Conservation (phyloP, 176 grass and related monocot genomes). For the Neostapfia colusana region DNA sequence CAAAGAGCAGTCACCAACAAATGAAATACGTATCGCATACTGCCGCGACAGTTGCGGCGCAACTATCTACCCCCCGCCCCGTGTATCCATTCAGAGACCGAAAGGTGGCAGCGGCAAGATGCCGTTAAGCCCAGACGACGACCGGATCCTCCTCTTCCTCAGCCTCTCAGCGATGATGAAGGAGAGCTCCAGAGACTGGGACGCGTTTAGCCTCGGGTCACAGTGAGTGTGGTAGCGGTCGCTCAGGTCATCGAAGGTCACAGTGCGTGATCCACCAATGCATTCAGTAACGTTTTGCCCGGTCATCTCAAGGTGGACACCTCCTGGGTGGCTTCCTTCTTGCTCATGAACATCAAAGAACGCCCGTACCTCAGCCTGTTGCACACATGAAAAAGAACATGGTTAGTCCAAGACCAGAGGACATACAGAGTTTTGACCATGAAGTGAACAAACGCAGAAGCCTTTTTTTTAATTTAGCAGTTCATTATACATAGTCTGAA, state of each 20-base stretch:
- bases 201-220: slow-evolving; percentile 78
- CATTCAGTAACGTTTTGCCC: slow-evolving; percentile 93
- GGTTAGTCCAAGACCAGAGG: neutral
- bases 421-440: neutral
- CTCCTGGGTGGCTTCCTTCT: slow-evolving; percentile 84
- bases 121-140: slow-evolving; percentile 39
- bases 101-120: slow-evolving; percentile 50
- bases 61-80: slow-evolving; percentile 5
- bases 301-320: slow-evolving; percentile 90
- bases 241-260: slow-evolving; percentile 78
- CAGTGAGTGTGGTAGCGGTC: slow-evolving; percentile 95
- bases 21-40: slow-evolving; percentile 35
- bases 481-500: neutral
- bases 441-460: neutral
- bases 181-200: slow-evolving; percentile 77
- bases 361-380: slow-evolving; percentile 77
- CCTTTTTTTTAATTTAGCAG: neutral
- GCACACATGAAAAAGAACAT: neutral
- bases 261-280: slow-evolving; percentile 77
- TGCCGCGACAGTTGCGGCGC: too few species aligned
- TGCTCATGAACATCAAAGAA: slow-evolving; percentile 96
- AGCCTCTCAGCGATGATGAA: slow-evolving; percentile 89
- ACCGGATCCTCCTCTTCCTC: slow-evolving; percentile 69
- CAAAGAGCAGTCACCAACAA: slow-evolving; percentile 47
- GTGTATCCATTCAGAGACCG: slow-evolving; percentile 43